phyloP scores from a whole-genome alignment of 768 basidiomycete genomes.

The Dendrothele bispora region DNA sequence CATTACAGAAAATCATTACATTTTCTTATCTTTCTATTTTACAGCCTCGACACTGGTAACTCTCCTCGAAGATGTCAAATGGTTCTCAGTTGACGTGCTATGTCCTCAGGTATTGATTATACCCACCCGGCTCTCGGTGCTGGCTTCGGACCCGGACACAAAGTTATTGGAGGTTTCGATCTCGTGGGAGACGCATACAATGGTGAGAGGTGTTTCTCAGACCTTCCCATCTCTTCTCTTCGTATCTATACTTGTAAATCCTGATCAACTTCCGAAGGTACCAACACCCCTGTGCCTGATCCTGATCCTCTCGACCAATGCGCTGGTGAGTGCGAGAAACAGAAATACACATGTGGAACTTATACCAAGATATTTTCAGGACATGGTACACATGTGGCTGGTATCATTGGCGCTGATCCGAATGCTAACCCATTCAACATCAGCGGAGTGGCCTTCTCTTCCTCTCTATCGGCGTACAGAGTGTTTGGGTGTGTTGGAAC shows the following conservation, averaged over 20 bases:
- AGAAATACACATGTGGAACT: not conserved
- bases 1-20: not conserved
- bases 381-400: conserved; percentile 61
- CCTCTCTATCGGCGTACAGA: conserved; percentile 53
- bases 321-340: conserved; percentile 25
- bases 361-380: conserved; percentile 18
- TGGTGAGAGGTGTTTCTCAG: conserved; percentile 30
- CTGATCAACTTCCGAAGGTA: not conserved
- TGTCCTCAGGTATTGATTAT: conserved; percentile 45
- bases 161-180: conserved; percentile 51
- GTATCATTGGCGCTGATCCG: conserved; percentile 63
- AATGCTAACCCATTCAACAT: conserved; percentile 59
- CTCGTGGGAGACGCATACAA: conserved; percentile 57
- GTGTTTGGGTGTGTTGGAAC: conserved; percentile 56
- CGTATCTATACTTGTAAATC: conserved; percentile 22
- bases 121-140: conserved; percentile 56
- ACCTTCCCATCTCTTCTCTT: not conserved
- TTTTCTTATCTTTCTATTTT: not conserved
- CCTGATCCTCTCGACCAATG: conserved; percentile 56
- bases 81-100: not conserved
- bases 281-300: conserved; percentile 51
- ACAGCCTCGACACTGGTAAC: conserved; percentile 5
- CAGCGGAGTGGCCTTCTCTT: conserved; percentile 67
- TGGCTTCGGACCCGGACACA: conserved; percentile 54
- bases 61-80: not conserved